Conservation (phyloP, 164 flowering plant species). For the Berberis thunbergii region DNA sequence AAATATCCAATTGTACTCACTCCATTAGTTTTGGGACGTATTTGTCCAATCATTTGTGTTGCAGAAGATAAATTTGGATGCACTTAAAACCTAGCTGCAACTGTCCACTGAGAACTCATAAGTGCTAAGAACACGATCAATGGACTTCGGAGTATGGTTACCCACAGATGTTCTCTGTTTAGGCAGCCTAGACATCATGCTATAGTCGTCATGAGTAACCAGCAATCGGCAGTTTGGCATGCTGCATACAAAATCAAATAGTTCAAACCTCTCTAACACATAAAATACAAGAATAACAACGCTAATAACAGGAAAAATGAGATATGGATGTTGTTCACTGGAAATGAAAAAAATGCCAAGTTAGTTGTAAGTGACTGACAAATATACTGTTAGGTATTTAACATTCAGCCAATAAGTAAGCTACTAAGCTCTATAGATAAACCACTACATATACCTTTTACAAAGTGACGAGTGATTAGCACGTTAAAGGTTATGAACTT, state of each 20-base stretch:
- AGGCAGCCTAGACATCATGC: slow-evolving; percentile 79
- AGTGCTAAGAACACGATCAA: slow-evolving; percentile 92
- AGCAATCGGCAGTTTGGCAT: slow-evolving; percentile 69
- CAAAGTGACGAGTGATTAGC: too few relatives aligned
- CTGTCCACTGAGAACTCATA: slow-evolving; percentile 94
- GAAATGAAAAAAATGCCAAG: too few relatives aligned
- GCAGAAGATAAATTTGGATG: slow-evolving; percentile 85
- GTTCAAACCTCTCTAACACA: slow-evolving; percentile 3
- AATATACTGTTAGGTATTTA: too few relatives aligned
- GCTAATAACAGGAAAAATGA: too few relatives aligned
- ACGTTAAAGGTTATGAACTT: too few relatives aligned
- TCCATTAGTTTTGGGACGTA: slow-evolving; percentile 39
- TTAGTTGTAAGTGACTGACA: too few relatives aligned
- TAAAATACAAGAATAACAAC: background rate
- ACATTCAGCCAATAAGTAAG: too few relatives aligned
- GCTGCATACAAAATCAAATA: slow-evolving; percentile 35
- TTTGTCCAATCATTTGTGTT: slow-evolving; percentile 37
- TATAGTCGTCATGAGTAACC: slow-evolving; percentile 95
- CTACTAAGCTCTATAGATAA: too few relatives aligned
- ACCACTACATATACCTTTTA: too few relatives aligned
- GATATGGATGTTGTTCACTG: too few relatives aligned
- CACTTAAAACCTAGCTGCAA: slow-evolving; percentile 87
- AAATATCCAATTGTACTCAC: slow-evolving; percentile 85
- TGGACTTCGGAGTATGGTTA: slow-evolving; percentile 85
- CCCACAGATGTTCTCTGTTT: slow-evolving; percentile 78